phyloP scores from a whole-genome alignment of 139 green algal species.

The Chlorella vulgaris region DNA sequence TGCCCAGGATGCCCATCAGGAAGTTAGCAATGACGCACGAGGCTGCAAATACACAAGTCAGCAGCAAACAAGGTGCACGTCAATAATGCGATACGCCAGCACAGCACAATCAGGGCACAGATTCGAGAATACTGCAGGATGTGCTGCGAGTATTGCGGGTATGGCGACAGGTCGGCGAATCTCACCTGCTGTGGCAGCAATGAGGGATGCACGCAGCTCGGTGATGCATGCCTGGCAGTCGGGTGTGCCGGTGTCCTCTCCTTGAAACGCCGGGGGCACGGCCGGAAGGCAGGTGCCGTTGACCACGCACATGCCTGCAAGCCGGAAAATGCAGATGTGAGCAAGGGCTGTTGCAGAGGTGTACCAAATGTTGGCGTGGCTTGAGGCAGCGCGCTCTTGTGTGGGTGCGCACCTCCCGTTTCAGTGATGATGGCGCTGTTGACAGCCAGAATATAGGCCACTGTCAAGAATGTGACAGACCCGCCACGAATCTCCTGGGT shows the following conservation, averaged over 20 bases:
- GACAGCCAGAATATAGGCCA: constrained; percentile 51
- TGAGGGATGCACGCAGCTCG: constrained; percentile 29
- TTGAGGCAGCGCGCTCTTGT: no score
- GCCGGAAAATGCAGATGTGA: neutral
- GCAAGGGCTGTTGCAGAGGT: neutral
- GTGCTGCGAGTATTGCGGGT: no score
- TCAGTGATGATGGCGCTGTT: constrained; percentile 38
- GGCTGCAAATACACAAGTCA: neutral
- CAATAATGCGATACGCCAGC: no score
- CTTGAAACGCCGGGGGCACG: neutral
- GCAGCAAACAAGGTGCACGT: neutral
- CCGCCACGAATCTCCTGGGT: constrained; percentile 50
- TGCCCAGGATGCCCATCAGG: constrained; percentile 58
- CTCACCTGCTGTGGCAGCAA: constrained; percentile 46
- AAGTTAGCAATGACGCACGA: constrained; percentile 49
- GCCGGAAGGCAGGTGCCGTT: constrained; percentile 14
- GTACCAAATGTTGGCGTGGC: no score
- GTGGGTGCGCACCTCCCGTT: constrained; percentile 8
- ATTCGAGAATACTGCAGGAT: no score
- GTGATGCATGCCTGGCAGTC: constrained; percentile 42
- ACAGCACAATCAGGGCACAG: no score
- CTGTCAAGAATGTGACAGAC: constrained; percentile 37
- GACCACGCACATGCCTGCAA: constrained; percentile 29
- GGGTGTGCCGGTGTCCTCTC: no score
- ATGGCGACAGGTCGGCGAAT: no score